Evolutionary conservation across 139 green algal species (phyloP), one percentile per base, ranked within the genome.

Genomic region (Chlamydomonas schloesseri): DNA sequence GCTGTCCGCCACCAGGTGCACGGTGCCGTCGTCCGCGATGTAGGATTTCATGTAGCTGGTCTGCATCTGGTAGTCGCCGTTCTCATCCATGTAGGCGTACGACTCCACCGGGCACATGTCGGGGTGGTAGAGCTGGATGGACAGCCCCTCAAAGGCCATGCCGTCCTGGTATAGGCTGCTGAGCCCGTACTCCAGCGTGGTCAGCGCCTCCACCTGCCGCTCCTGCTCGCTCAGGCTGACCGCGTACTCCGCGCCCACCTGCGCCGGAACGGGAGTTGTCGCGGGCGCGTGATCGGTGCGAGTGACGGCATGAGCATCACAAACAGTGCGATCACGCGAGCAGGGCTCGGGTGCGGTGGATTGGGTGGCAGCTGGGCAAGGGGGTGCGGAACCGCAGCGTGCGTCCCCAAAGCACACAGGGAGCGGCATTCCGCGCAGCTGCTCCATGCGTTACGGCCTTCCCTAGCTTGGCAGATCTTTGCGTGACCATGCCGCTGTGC

Each of bases 1-100:
- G 9, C 68, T 73, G 72, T 97, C 91, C 11, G 94, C 94, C 23
- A 97, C 92, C 17, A 98, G 68, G 83, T 97, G 94, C 70, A 98
- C 74, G 18, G 78, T 83, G 36, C 96, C 96, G 65, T 97, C 93
- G 36, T 97, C 94, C 0, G 86, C 90, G 23, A 98, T 91, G 82
- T 96, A 92, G 58, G 75, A 91, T 53, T 91, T 90, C 90, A 94
- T 94, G 60, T 89, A 83, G 58, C 57, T 70, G 34, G 91, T 95
- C 33, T 83, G 81, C 89, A 95, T 88, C 72, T 90, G 87, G 71
- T 93, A 94, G 31, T 87, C 82, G n/a, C 89, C 93, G 18, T 92
- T 67, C 2, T 89, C 74, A 57, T 96, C 90, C 68, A 93, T 68
- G 42, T 80, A 94, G 17, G 73, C 68, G 68, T 85, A 84, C 6